phyloP scores from a whole-genome alignment of 164 flowering plant species.

The Aristolochia fimbriata region DNA sequence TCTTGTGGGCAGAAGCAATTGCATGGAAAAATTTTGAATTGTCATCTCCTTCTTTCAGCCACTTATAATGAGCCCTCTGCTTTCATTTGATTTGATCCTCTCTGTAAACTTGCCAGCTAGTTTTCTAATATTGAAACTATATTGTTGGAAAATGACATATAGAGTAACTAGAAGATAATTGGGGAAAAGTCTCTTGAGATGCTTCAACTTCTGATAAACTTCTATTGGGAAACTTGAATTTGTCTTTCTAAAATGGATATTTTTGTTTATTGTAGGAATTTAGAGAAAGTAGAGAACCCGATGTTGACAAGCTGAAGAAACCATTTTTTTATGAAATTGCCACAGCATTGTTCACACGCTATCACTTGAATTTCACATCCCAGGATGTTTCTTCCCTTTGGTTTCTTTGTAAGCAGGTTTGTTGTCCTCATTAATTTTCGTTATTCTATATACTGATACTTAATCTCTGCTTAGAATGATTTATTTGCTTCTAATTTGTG shows the following conservation, averaged over 20 bases:
- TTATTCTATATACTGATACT: background rate
- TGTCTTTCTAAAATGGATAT: background rate
- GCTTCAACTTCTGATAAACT: no score
- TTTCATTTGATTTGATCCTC: no score
- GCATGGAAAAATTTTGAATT: no score
- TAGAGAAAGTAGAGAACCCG: slow-evolving; percentile 63
- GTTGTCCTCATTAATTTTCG: background rate
- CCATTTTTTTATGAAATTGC: slow-evolving; percentile 65
- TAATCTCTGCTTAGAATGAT: background rate
- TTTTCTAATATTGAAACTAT: no score
- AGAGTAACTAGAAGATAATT: no score
- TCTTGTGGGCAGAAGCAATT: no score
- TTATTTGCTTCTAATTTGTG: slow-evolving; percentile 5
- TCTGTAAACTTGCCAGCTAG: background rate
- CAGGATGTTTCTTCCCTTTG: slow-evolving; percentile 67
- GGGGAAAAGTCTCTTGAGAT: no score
- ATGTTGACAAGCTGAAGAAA: slow-evolving; percentile 72
- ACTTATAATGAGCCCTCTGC: no score
- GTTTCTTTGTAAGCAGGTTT: slow-evolving; percentile 92
- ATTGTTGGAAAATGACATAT: no score
- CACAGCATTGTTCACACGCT: slow-evolving; percentile 35
- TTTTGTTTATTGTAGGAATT: slow-evolving; percentile 33
- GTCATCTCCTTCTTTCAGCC: no score
- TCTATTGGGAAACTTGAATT: background rate
- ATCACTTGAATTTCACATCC: slow-evolving; percentile 56